Evolutionary conservation across 306 rosid genomes (phyloP).

Genomic region (Acacia melanoxylon): DNA sequence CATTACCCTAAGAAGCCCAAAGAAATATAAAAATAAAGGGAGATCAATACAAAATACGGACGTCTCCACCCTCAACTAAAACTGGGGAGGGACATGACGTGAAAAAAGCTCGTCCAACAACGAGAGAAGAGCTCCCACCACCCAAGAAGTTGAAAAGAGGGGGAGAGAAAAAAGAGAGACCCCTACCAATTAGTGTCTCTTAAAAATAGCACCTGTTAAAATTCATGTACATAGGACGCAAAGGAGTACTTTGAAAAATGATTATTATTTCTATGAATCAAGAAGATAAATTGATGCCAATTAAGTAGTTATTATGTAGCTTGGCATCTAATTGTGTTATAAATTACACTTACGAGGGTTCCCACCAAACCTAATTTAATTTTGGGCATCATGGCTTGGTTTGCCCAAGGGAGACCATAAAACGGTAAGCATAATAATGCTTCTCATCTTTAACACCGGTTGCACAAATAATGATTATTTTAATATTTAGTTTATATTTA

Average conservation of each 20-base stretch:
- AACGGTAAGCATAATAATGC: not conserved
- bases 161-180: no score
- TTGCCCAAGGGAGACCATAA: conserved; percentile 4
- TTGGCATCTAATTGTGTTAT: no score
- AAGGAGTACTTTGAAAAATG: not conserved
- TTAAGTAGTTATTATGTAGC: not conserved
- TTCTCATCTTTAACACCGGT: not conserved
- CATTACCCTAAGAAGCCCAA: no score
- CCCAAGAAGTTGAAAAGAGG: no score
- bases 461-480: not conserved
- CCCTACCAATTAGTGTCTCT: no score
- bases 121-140: no score
- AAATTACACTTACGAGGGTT: not conserved
- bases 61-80: no score
- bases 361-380: conserved; percentile 8
- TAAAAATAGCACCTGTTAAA: no score
- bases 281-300: not conserved
- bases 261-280: not conserved
- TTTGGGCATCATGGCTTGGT: not conserved
- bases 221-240: not conserved
- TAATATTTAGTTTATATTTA: not conserved
- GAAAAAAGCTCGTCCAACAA: no score
- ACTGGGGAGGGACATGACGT: no score
- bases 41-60: no score
- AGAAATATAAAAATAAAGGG: no score